These are phyloP conservation scores for Martensiomyces pterosporus DNA, from an alignment of 192 early-diverging fungal species.

Conservation along the genomic window DNA sequence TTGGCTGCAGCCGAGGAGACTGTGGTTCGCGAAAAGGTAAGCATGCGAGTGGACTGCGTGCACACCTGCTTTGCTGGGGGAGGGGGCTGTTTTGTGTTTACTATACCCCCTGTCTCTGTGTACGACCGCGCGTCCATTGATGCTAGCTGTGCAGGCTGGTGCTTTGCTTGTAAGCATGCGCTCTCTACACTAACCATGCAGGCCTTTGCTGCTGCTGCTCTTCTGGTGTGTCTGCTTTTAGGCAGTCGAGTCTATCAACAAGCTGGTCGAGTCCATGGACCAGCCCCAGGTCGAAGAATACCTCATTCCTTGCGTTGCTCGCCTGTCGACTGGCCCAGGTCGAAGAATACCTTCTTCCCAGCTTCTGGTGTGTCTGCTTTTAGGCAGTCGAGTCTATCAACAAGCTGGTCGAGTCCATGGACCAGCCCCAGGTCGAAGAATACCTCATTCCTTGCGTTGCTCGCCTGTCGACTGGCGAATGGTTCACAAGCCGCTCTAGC, in stretches of 20 bases:
- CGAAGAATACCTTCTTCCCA: no score
- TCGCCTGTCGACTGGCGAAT: conserved; percentile 87
- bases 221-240: no score
- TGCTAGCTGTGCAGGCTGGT: conserved; percentile 3
- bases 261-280: conserved; percentile 71
- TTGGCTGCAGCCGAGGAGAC: conserved; percentile 97
- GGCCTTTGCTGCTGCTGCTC: no score
- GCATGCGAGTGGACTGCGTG: not conserved
- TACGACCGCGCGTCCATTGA: no score
- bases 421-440: conserved; percentile 80
- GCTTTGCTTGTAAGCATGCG: no score
- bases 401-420: conserved; percentile 73
- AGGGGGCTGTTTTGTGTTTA: no score
- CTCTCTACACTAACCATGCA: no score
- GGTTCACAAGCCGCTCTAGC: conserved; percentile 96
- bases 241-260: conserved; percentile 93
- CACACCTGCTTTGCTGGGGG: not conserved
- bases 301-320: conserved; percentile 87
- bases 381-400: conserved; percentile 94
- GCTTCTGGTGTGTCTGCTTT: no score
- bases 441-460: conserved; percentile 89
- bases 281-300: conserved; percentile 82
- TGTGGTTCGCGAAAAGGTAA: conserved; percentile 95
- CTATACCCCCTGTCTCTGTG: no score
- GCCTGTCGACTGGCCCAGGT: conserved; percentile 70